Evolutionary conservation across 2,329 filamentous ascomycete genomes (phyloP), one percentile per base, ranked within the genome.

Genomic region (Sporothrix brasiliensis): DNA sequence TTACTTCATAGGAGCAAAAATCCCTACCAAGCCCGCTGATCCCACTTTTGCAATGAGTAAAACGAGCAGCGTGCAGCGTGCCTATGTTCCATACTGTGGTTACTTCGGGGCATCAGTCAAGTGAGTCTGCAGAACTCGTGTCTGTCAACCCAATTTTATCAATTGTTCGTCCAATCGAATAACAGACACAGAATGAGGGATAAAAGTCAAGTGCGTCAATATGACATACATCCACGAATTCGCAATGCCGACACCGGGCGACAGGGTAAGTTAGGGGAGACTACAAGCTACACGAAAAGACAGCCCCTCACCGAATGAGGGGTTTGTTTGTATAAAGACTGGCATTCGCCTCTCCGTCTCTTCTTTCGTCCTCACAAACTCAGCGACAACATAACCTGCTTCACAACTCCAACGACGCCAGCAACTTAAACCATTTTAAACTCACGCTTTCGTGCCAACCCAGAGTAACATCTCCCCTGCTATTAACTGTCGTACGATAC

Each of bases 241-340:
- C 58, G 58, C 21, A 63, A 27, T 63, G n/a, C 58, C 58, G 58
- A 63, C 11, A 63, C 58, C 58, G 58, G 58, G 39, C 58, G 21
- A 27, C 6, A 39, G 44, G 34, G 34, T 13, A 27, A 47, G 13
- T 13, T 14, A 44, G 14, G 41, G 11, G 41, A 44, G 14, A 39
- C 5, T 54, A 19, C 54, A 44, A 27, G 58, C 41, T n/a, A 16
- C 58, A 61, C 58, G 24, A 61, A 27, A 16, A 10, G 58, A 63
- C 39, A 63, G 27, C 58, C 58, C 58, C 39, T 47, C 39, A 21
- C 34, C 6, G 21, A 47, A 39, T 63, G 58, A 63, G 58, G 58
- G 58, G 58, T 47, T 47, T 63, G 58, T 47, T 24, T 44, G 58
- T 63, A 39, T 58, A 63, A 63, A 63, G 58, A 47, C 21, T 2